phyloP scores from a whole-genome alignment of 2,329 filamentous ascomycete genomes.

The Alternaria brassicae region DNA sequence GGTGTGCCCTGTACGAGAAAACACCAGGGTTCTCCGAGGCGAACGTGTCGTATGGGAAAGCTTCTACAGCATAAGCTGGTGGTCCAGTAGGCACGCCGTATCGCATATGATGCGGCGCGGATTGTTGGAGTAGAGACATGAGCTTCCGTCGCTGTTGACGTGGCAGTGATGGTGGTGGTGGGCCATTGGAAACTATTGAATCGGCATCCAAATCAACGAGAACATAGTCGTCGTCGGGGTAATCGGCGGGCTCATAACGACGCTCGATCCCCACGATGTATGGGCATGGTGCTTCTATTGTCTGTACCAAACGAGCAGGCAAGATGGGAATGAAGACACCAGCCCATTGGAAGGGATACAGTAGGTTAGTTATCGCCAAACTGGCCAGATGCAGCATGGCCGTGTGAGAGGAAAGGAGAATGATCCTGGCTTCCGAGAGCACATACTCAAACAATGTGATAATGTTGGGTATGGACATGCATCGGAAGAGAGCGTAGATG shows the following conservation, averaged over 20 bases:
- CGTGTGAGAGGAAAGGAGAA: slow-evolving; percentile 93
- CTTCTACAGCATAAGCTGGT: slow-evolving; percentile 90
- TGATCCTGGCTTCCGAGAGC: slow-evolving; percentile 91
- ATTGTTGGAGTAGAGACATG: slow-evolving; percentile 83
- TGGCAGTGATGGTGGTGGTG: slow-evolving; percentile 78
- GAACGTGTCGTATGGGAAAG: slow-evolving; percentile 89
- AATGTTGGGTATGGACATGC: slow-evolving; percentile 89
- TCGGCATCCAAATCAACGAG: slow-evolving; percentile 93
- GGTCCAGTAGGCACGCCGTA: slow-evolving; percentile 88
- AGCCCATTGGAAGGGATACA: slow-evolving; percentile 92
- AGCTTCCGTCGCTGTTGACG: slow-evolving; percentile 91
- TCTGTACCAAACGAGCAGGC: slow-evolving; percentile 84
- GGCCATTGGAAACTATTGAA: slow-evolving; percentile 81
- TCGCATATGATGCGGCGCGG: slow-evolving; percentile 86
- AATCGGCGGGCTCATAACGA: slow-evolving; percentile 82
- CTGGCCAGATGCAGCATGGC: slow-evolving; percentile 95
- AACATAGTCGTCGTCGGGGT: slow-evolving; percentile 95
- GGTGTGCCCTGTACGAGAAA: slow-evolving; percentile 74
- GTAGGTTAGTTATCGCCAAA: slow-evolving; percentile 80
- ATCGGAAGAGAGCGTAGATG: slow-evolving; percentile 89
- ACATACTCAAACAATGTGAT: slow-evolving; percentile 92
- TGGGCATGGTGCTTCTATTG: slow-evolving; percentile 91
- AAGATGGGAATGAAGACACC: slow-evolving; percentile 94
- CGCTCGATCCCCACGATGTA: slow-evolving; percentile 97
- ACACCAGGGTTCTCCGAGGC: slow-evolving; percentile 83